Evolutionary conservation across 1,284 basidiomycete species (phyloP), one percentile per base, ranked within the genome.

Genomic region (Rhodotorula sp.): DNA sequence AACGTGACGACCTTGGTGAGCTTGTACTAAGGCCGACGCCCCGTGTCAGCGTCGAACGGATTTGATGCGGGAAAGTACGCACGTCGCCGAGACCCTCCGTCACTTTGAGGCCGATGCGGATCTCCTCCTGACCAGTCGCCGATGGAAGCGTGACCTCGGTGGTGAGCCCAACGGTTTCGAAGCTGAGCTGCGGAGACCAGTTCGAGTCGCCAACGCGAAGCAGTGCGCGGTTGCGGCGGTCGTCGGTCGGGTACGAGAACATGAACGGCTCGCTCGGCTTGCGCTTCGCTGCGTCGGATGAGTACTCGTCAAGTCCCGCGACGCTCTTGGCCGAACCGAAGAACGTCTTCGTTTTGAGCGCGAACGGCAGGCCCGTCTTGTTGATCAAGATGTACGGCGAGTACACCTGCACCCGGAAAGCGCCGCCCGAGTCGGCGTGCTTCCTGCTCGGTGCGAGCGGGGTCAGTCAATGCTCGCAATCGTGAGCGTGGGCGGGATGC

Each of bases 341-440:
- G 74, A 92, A 89, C 67, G 87, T 87, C 65, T 92, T 86, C 44
- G 92, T 88, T 75, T 87, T 89, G 48, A 97, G 85, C 50, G 85
- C 85, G 79, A 97, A 97, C 1, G 94, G 90, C 61, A 96, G 82
- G 2, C 90, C 91, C 0, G 94, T 94, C 85, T 97, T 97, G 83
- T 99, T 99, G 81, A 97, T 83, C 62, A 99, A 84, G 64, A 99
- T 85, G 81, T 91, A 99, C 5, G 97, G 95, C 76, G 89, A 89
- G 81, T 94, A 99, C 65, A 99, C 89, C 82, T 99, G 96, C 1
- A 98, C 92, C 82, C 93, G 96, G 86, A 97, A 97, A 2, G 96
- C 94, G n/a, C 97, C 95, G 6, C 96, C 97, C 21, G 94, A 92
- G 71, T 97, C 88, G 5, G 92, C 89, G 82, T 92, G 93, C 55